Conservation (phyloP, 331 rosid genomes). For the Malus hybrid region DNA sequence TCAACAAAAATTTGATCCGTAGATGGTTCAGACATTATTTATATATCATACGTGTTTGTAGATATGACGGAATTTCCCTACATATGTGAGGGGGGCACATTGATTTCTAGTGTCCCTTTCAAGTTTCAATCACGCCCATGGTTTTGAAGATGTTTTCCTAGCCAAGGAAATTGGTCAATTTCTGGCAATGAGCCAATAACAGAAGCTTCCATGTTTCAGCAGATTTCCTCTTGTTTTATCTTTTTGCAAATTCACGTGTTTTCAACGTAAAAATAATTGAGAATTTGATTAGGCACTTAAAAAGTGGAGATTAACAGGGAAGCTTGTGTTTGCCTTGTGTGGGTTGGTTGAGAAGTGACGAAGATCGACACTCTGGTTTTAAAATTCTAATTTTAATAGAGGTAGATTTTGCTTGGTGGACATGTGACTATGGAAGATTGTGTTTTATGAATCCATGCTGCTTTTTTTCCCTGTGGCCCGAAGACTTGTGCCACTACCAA, state of each 20-base stretch:
- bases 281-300: neutral
- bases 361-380: constrained; percentile 35
- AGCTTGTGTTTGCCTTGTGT: constrained; percentile 8
- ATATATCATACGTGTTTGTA: too few relatives aligned
- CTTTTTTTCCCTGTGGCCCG: constrained; percentile 7
- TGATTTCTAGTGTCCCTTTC: neutral
- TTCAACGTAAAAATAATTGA: neutral
- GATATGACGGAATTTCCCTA: too few relatives aligned
- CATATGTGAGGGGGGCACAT: neutral
- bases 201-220: neutral
- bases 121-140: neutral
- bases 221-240: neutral
- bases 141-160: neutral
- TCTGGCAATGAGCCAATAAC: constrained; percentile 5
- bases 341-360: constrained; percentile 70
- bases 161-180: neutral
- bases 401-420: constrained; percentile 46
- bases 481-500: neutral
- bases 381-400: neutral
- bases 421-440: constrained; percentile 33
- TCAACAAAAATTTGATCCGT: too few relatives aligned
- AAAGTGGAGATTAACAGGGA: constrained; percentile 7
- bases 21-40: too few relatives aligned
- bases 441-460: constrained; percentile 7
- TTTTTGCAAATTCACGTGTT: neutral